These are phyloP conservation scores for Aristolochia californica DNA, from an alignment of 164 flowering plant species.

Conservation along the genomic window DNA sequence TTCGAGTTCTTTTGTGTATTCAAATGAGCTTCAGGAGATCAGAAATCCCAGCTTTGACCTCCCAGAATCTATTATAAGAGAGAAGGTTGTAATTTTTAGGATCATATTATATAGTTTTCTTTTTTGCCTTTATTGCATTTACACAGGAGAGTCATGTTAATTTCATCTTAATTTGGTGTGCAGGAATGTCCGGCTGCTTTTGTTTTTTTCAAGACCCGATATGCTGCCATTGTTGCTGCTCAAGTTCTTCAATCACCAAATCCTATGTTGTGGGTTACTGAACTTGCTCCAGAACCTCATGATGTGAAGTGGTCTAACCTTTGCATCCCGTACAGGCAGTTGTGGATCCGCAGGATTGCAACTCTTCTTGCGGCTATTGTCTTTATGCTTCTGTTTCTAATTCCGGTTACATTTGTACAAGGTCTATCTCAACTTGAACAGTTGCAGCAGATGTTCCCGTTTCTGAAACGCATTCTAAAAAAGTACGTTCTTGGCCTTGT, in stretches of 20 bases:
- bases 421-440: slow-evolving; percentile 62
- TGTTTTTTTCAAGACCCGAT: slow-evolving; percentile 82
- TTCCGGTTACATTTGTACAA: slow-evolving; percentile 76
- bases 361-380: slow-evolving; percentile 50
- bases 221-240: slow-evolving; percentile 66
- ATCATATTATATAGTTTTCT: background rate
- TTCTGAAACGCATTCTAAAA: slow-evolving; percentile 45
- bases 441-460: slow-evolving; percentile 50
- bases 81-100: slow-evolving; percentile 29
- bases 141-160: background rate
- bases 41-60: slow-evolving; percentile 14
- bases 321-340: slow-evolving; percentile 58
- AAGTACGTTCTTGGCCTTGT: slow-evolving; percentile 31
- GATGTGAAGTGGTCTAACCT: slow-evolving; percentile 91
- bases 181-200: slow-evolving; percentile 89
- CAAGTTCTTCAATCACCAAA: slow-evolving; percentile 66
- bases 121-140: background rate
- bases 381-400: slow-evolving; percentile 61
- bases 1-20: slow-evolving; percentile 36
- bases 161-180: slow-evolving; percentile 4
- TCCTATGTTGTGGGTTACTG: slow-evolving; percentile 93
- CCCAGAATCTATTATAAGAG: slow-evolving; percentile 16
- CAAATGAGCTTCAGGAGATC: slow-evolving; percentile 23
- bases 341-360: slow-evolving; percentile 78
- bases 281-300: slow-evolving; percentile 80